Conservation (phyloP, 805 yeast genomes). For the Metschnikowia gruessii region DNA sequence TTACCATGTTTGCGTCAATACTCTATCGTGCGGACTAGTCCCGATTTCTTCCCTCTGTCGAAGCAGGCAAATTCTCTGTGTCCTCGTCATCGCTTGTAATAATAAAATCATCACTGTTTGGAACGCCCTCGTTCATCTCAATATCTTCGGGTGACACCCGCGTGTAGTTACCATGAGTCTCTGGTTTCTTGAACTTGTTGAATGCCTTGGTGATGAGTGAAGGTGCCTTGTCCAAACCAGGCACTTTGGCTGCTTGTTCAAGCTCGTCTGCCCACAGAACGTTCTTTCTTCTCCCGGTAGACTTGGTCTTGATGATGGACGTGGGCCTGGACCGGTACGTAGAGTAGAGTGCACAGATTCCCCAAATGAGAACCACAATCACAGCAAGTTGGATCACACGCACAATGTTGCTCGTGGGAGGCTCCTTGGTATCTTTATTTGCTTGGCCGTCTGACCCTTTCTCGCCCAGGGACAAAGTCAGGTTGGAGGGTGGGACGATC, state of each 20-base stretch:
- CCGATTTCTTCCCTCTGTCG: not conserved
- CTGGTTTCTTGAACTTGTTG: conserved; percentile 30
- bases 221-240: conserved; percentile 24
- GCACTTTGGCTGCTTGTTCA: conserved; percentile 30
- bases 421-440: not conserved
- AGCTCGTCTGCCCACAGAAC: conserved; percentile 49
- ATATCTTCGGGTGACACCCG: conserved; percentile 27
- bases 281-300: conserved; percentile 39
- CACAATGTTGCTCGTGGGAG: conserved; percentile 26
- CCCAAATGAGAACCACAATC: conserved; percentile 39
- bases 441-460: not conserved
- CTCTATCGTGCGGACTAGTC: not conserved
- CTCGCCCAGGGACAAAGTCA: not conserved
- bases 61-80: not conserved
- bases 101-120: conserved; percentile 39
- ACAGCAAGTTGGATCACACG: conserved; percentile 41
- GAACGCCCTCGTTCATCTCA: conserved; percentile 39
- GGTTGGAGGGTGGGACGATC: not conserved
- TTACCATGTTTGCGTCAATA: no score
- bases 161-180: conserved; percentile 27
- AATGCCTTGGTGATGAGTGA: conserved; percentile 39
- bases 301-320: conserved; percentile 38
- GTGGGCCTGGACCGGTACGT: conserved; percentile 39
- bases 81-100: conserved; percentile 47
- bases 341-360: conserved; percentile 36